Evolutionary conservation across 768 basidiomycete species (phyloP).

Genomic region (Phanerochaete carnosa): DNA sequence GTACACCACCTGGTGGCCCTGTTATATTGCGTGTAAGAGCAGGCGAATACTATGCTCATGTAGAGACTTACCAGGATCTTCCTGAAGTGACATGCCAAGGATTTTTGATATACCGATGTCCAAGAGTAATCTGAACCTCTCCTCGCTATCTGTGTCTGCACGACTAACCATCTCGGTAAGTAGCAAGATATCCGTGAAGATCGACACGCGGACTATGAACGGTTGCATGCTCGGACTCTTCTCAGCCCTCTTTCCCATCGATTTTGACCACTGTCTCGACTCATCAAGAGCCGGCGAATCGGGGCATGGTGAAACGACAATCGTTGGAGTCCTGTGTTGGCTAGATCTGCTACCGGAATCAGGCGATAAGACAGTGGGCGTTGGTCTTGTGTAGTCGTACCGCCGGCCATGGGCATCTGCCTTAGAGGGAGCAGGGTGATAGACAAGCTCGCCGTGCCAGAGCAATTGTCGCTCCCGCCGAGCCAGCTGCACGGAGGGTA

Average conservation of each 20-base stretch:
- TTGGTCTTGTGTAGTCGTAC: background rate
- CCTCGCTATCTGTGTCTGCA: constrained; percentile 23
- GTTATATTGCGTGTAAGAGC: background rate
- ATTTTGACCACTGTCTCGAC: background rate
- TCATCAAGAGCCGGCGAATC: constrained; percentile 8
- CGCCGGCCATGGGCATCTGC: background rate
- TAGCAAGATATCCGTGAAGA: constrained; percentile 73
- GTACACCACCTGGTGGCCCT: background rate
- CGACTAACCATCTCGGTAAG: constrained; percentile 29
- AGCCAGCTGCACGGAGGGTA: constrained; percentile 52
- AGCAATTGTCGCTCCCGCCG: constrained; percentile 73
- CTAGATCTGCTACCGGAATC: background rate
- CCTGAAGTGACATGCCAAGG: constrained; percentile 40
- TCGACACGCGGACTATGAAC: constrained; percentile 34
- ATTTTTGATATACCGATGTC: constrained; percentile 48
- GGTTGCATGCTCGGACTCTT: background rate
- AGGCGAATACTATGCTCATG: background rate
- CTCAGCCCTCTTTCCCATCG: background rate
- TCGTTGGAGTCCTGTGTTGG: background rate
- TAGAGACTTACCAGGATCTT: constrained; percentile 5
- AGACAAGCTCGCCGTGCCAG: constrained; percentile 35
- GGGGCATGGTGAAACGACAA: constrained; percentile 10
- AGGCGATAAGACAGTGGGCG: background rate
- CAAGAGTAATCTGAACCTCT: constrained; percentile 41
- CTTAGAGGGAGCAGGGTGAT: background rate